Evolutionary conservation across 768 basidiomycete species (phyloP), one percentile per base, ranked within the genome.

Genomic region (Boletus subparvulus): DNA sequence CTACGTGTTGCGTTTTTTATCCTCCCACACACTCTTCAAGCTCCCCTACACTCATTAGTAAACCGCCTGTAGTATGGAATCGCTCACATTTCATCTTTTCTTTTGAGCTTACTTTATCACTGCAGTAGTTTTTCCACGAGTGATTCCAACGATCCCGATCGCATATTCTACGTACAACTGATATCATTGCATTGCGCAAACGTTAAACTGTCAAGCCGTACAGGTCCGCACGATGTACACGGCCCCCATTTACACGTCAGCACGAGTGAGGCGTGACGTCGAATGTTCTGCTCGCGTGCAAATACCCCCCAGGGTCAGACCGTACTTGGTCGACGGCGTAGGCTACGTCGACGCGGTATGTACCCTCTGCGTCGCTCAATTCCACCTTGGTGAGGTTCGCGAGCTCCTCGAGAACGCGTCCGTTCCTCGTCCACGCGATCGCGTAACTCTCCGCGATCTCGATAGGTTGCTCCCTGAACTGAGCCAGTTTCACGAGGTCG

Each of bases 271-370:
- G 41, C 17, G 39, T 9, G 30, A 63, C 10, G 17, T 52, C 26
- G 12, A 70, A 65, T 19, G 59, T 58, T n/a, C 60, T 62, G 17
- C 58, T 61, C 21, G 70, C 61, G 16, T 7, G 54, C 39, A 78
- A 58, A 47, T 75, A 63, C 21, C 69, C 66, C 17, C 75, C 68
- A 26, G 70, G 69, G 59, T 86, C 83, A 21, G 73, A 61, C 55
- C 81, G 75, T 10, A 89, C 81, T 65, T 88, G 83, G 36, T 81
- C 78, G 2, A 86, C 83, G 14, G 73, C 47, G 60, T 84, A 87
- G 37, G 66, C 65, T 14, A 88, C 81, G 17, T 74, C 61, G 40
- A 83, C 72, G 3, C 63, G 71, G 60, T 83, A 85, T 21, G 61
- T 70, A 4, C 80, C 84, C 8, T 71, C 51, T 5, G 56, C 64